A percentile compares a stretch with the other conserved stretches of the same genome.
Evolutionary conservation across 2,329 filamentous ascomycete genomes (phyloP).

Genomic region (Aspergillus tamarii): DNA sequence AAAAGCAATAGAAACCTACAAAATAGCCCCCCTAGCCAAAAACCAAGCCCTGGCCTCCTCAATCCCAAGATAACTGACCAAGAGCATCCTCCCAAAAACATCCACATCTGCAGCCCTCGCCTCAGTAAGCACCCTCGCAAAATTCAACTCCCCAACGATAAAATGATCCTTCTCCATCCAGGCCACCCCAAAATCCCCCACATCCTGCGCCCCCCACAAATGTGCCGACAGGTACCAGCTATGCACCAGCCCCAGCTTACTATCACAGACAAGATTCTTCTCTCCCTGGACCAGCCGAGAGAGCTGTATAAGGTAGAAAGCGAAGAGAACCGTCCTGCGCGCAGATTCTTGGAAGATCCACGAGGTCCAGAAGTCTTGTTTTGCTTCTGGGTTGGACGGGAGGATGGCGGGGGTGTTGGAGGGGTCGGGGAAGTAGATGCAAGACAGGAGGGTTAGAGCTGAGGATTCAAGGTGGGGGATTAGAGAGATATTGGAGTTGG

Average conservation of each 20-base stretch:
- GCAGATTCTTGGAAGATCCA: constrained; percentile 60
- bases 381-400: constrained; percentile 43
- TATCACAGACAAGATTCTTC: constrained; percentile 25
- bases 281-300: constrained; percentile 28
- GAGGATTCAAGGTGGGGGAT: constrained; percentile 33
- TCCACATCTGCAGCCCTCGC: constrained; percentile 33
- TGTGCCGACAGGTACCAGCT: constrained; percentile 35
- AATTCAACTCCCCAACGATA: constrained; percentile 30
- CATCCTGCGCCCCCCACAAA: constrained; percentile 31
- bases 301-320: constrained; percentile 48
- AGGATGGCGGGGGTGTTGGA: constrained; percentile 8
- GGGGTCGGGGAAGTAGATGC: constrained; percentile 24
- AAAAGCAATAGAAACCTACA: constrained; percentile 1
- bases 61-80: constrained; percentile 30
- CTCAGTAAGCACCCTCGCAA: constrained; percentile 20
- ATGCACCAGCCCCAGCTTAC: constrained; percentile 29
- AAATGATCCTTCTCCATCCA: constrained; percentile 32
- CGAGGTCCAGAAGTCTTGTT: constrained; percentile 52
- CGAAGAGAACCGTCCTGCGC: constrained; percentile 55
- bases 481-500: constrained; percentile 44
- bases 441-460: constrained; percentile 22
- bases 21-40: constrained; percentile 20
- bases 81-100: constrained; percentile 31
- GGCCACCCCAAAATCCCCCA: constrained; percentile 33
- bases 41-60: constrained; percentile 33